Evolutionary conservation across 495 filamentous ascomycete species (phyloP), one percentile per base, ranked within the genome.

Genomic region (Patellaria atrata): DNA sequence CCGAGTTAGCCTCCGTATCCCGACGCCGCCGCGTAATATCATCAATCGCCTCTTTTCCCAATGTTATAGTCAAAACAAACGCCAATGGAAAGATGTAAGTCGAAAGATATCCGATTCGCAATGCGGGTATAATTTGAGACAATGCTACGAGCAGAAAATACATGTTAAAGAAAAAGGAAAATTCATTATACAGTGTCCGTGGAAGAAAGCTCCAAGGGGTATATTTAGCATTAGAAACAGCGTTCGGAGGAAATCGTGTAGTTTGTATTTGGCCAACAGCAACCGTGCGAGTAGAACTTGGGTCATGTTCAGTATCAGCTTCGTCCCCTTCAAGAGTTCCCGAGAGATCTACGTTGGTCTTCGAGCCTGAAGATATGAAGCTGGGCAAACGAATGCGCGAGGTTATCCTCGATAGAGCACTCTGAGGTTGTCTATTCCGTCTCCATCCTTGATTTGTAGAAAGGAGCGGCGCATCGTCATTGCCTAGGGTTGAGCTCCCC

Each of bases 101-200:
- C 9, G 80, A 83, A 40, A 96, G 70, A 53, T 92, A 94, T 27
- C 91, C 91, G 48, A 99, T 94, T 21, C 82, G 71, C 25, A 99
- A 56, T 5, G 80, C 66, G 11, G 85, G 84, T 37, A 99, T 80
- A 24, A 81, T 76, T 58, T 99, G 91, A 10, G 85, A 94, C 26
- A 94, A 58, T 5, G 91, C 91, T 3, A 99, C 91, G 4, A 96
- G 67, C 5, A 99, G 67, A 55, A 96, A 99, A 50, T 99, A 99
- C 51, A 94, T 76, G 64, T 99, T 99, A 68, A 96, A 94, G 59
- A 99, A 99, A 61, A 96, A 96, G 28, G 84, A 93, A 52, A 99
- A 99, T 47, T 99, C 91, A 61, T 96, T 94, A 54, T 92, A 99
- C 9, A 96, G 63, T 0, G 91, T 96, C 16, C 82, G 66, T 3